Conservation (phyloP, 352 stramenopile genomes). For the Phytophthora syringae region DNA sequence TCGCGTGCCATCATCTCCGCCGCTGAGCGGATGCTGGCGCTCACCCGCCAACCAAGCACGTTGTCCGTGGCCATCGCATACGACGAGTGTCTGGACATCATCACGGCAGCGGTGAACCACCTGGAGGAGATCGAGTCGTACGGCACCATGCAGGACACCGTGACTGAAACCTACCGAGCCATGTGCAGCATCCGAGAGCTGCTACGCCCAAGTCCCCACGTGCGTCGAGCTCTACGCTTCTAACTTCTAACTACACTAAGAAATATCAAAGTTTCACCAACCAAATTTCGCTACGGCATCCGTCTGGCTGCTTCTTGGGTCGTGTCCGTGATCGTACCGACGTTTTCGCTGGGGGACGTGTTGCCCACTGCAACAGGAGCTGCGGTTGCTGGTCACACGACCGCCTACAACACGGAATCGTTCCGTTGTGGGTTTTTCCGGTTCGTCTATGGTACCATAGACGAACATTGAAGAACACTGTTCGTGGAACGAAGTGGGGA, state of each 20-base stretch:
- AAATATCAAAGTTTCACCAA: background rate
- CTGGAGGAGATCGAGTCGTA: constrained; percentile 25
- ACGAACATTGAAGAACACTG: too few relatives aligned
- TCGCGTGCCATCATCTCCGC: constrained; percentile 29
- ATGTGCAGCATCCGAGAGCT: constrained; percentile 33
- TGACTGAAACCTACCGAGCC: constrained; percentile 29
- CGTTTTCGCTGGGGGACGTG: too few relatives aligned
- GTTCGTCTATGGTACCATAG: constrained; percentile 5
- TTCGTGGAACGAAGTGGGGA: too few relatives aligned
- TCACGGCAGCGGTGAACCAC: constrained; percentile 35
- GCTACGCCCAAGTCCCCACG: constrained; percentile 28
- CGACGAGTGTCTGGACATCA: constrained; percentile 43
- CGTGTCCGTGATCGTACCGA: too few relatives aligned
- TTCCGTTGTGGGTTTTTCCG: background rate
- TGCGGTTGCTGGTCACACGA: too few relatives aligned
- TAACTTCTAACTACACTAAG: constrained; percentile 6
- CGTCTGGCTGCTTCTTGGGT: too few relatives aligned
- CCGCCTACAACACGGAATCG: constrained; percentile 9
- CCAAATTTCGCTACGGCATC: too few relatives aligned
- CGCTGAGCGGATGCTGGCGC: constrained; percentile 31
- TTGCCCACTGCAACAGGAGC: too few relatives aligned
- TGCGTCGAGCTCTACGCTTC: constrained; percentile 38
- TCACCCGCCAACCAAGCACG: constrained; percentile 22
- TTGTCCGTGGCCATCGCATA: constrained; percentile 40
- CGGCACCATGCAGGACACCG: constrained; percentile 7